These are phyloP conservation scores for Orbilia javanica DNA, from an alignment of 2,329 filamentous ascomycete species.

Conservation along the genomic window DNA sequence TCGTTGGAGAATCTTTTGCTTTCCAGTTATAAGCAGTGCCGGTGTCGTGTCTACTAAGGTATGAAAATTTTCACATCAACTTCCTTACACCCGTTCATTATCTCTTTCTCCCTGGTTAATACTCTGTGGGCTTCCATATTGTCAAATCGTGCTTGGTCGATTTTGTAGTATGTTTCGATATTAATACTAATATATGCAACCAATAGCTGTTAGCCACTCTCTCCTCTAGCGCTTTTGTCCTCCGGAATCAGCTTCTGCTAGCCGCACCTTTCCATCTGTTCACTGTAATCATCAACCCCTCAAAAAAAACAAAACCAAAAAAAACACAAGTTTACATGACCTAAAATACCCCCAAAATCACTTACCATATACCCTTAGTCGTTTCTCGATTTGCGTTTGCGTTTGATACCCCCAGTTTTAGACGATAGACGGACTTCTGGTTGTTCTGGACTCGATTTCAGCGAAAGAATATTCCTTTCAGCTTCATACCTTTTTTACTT, in stretches of 20 bases:
- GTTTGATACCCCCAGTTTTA: constrained; percentile 56
- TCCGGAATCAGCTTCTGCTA: constrained; percentile 34
- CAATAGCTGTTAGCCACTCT: constrained; percentile 33
- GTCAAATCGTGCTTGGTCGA: background rate
- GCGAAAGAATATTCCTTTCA: constrained; percentile 2
- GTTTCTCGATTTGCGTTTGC: constrained; percentile 20
- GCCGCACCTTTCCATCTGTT: constrained; percentile 27
- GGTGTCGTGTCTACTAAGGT: constrained; percentile 46
- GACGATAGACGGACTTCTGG: constrained; percentile 44
- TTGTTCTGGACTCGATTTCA: constrained; percentile 14
- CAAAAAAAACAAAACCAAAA: no score
- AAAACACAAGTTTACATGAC: constrained; percentile 21
- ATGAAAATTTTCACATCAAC: constrained; percentile 42
- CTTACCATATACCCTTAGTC: constrained; percentile 2
- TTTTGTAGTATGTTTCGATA: background rate
- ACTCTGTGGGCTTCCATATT: background rate
- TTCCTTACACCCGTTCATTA: background rate
- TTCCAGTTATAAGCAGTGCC: constrained; percentile 25
- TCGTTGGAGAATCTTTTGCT: constrained; percentile 29
- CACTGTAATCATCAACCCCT: constrained; percentile 20
- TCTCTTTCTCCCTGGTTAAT: no score
- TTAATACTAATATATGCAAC: constrained; percentile 26
- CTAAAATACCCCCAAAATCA: constrained; percentile 10
- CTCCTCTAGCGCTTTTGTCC: constrained; percentile 35
- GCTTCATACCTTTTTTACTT: constrained; percentile 18